A percentile compares a stretch with the other conserved stretches of the same genome.
phyloP scores from a whole-genome alignment of 257 asterid species.

The Solanum bukasovii region DNA sequence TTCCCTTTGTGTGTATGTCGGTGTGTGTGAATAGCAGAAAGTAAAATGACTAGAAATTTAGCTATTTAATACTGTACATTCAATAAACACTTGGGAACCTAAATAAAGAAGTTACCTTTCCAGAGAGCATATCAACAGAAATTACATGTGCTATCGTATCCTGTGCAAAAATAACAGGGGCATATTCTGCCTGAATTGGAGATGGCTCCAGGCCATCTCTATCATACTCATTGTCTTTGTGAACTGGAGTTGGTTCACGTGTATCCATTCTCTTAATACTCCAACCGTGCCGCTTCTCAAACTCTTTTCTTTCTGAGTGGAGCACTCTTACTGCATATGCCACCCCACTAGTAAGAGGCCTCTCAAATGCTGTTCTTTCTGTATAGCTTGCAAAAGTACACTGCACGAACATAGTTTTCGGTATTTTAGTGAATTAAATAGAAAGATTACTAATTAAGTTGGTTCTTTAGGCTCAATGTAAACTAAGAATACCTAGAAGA shows the following conservation, averaged over 20 bases:
- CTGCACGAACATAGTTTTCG: constrained; percentile 27
- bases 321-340: constrained; percentile 96
- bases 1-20: not conserved
- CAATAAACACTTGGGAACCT: not conserved
- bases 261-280: constrained; percentile 82
- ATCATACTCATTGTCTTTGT: constrained; percentile 72
- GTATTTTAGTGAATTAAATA: not conserved
- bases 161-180: constrained; percentile 96
- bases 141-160: constrained; percentile 92
- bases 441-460: not conserved
- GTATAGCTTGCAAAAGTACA: constrained; percentile 75
- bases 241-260: constrained; percentile 77
- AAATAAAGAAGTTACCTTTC: constrained; percentile 48
- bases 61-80: not conserved
- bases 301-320: constrained; percentile 62
- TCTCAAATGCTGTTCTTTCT: constrained; percentile 84
- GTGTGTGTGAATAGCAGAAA: not conserved
- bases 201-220: constrained; percentile 68
- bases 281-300: constrained; percentile 87
- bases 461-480: not conserved
- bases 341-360: constrained; percentile 98
- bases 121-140: constrained; percentile 92
- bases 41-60: not conserved
- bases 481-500: not conserved
- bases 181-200: constrained; percentile 82